phyloP scores from a whole-genome alignment of 2,329 filamentous ascomycete species.

The Aspergillus niger region DNA sequence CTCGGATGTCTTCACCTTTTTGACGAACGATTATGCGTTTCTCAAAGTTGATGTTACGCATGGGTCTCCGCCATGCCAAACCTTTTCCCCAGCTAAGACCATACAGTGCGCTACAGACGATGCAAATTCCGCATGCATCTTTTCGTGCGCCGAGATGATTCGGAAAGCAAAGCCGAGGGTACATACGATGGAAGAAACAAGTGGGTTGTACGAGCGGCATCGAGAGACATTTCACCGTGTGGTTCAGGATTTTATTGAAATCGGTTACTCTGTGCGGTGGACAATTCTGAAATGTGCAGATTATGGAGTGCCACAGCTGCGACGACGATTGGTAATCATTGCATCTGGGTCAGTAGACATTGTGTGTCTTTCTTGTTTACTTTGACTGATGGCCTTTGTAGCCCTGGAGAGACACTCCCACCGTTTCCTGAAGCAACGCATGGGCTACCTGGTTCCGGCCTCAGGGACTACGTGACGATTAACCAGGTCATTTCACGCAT shows the following conservation, averaged over 20 bases:
- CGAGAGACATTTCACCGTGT: constrained; percentile 60
- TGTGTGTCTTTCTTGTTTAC: background rate
- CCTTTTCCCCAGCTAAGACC: constrained; percentile 73
- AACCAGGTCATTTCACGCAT: constrained; percentile 44
- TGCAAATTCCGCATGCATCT: constrained; percentile 62
- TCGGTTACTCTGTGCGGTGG: constrained; percentile 72
- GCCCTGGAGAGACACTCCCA: constrained; percentile 71
- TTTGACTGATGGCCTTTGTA: constrained; percentile 36
- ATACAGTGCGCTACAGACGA: constrained; percentile 60
- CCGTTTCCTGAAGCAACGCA: constrained; percentile 66
- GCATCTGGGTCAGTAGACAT: constrained; percentile 52
- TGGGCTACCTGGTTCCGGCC: constrained; percentile 30
- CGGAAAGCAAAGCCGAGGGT: constrained; percentile 64
- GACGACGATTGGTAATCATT: constrained; percentile 55
- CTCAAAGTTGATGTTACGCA: constrained; percentile 69
- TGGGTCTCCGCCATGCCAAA: constrained; percentile 75
- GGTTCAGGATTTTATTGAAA: constrained; percentile 63
- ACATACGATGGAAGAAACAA: constrained; percentile 78
- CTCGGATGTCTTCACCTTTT: constrained; percentile 50
- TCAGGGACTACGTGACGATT: constrained; percentile 46
- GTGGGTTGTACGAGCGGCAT: constrained; percentile 63
- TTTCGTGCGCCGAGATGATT: constrained; percentile 56
- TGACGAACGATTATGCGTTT: constrained; percentile 33
- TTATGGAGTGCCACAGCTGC: constrained; percentile 53
- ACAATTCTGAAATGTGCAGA: constrained; percentile 55